Evolutionary conservation across 768 basidiomycete genomes (phyloP).

Genomic region (Phaeolepiota aurea): DNA sequence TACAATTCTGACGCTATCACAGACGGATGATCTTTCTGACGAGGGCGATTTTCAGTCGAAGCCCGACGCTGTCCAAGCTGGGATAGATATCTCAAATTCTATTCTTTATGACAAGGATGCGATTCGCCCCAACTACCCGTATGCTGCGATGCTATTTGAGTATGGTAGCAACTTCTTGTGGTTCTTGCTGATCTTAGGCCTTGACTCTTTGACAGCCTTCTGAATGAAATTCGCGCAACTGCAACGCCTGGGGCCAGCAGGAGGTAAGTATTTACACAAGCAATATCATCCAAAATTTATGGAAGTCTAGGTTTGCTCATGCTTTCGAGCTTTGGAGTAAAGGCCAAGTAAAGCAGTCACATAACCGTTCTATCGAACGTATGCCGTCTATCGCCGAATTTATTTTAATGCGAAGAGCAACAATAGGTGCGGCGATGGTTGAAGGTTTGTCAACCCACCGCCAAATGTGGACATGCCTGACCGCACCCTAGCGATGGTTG

Average conservation of each 20-base stretch:
- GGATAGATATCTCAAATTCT: constrained; percentile 9
- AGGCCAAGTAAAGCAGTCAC: constrained; percentile 7
- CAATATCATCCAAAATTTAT: not conserved
- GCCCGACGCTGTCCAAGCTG: constrained; percentile 12
- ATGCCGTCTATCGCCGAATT: constrained; percentile 12
- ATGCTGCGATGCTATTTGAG: constrained; percentile 14
- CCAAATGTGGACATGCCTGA: no score
- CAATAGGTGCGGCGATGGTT: constrained; percentile 10
- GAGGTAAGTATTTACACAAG: not conserved
- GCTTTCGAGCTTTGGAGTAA: constrained; percentile 9
- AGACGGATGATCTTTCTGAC: constrained; percentile 18
- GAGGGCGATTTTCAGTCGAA: constrained; percentile 13
- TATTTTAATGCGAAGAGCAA: constrained; percentile 9
- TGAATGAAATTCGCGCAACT: not conserved
- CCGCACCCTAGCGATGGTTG: constrained; percentile 15
- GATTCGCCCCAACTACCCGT: constrained; percentile 5
- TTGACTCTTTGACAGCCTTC: not conserved
- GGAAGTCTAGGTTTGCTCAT: constrained; percentile 6
- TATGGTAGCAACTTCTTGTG: constrained; percentile 2
- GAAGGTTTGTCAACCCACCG: constrained; percentile 12
- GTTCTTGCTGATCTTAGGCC: not conserved
- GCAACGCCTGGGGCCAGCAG: not conserved
- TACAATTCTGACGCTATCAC: not conserved
- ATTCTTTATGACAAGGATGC: constrained; percentile 6
- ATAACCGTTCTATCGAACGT: constrained; percentile 3